Evolutionary conservation across 305 asterid species (phyloP), one percentile per base, ranked within the genome.

Genomic region (Plantago coronopus): DNA sequence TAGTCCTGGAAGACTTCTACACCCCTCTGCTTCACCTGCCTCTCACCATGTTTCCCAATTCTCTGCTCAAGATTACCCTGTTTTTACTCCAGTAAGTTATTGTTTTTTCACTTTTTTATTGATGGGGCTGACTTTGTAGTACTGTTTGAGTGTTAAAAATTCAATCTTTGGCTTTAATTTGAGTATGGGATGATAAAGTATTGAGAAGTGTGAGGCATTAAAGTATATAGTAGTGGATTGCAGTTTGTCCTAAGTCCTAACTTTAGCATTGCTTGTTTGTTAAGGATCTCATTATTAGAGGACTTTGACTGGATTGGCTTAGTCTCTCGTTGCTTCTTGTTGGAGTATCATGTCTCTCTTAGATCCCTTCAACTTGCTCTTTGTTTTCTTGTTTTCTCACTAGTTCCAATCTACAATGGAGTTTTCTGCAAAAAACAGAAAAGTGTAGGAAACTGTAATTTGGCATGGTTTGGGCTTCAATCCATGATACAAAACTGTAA

Each of bases 31-130:
- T 61, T 83, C 94, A 57, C 95, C 95, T 60, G 80, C 74, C 64
- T 74, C 88, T n/a, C 83, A 74, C 63, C 84, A 75, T 62, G 66
- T 69, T n/a, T 74, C 83, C 9, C 78, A 81, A 42, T 66, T 86
- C 5, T 83, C 95, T 19, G 89, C 95, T 0, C 96, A 85, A 38
- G 98, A 91, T 68, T 91, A 88, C 75, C 97, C 98, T n/a, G 88
- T 88, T 78, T 91, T 91, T 37, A 88, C 96, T 48, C 97, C 97
- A 7, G 98, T 91, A 67, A 82, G 84, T 71, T 34, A 20, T 68
- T 16, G 11, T 23, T 69, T 47, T 17, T 17, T 51, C 1, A 16
- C 31, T 1, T 9, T 4, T 4, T 31, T 31, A 31, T 31, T 7
- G 3, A 7, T 38, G 14, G 12, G 15, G 12, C 12, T 38, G 43